Percentiles rank a stretch among this genome's conserved stretches.
These are phyloP conservation scores for Tricholoma hemisulphureum DNA, from an alignment of 768 basidiomycete species.

Conservation along the genomic window DNA sequence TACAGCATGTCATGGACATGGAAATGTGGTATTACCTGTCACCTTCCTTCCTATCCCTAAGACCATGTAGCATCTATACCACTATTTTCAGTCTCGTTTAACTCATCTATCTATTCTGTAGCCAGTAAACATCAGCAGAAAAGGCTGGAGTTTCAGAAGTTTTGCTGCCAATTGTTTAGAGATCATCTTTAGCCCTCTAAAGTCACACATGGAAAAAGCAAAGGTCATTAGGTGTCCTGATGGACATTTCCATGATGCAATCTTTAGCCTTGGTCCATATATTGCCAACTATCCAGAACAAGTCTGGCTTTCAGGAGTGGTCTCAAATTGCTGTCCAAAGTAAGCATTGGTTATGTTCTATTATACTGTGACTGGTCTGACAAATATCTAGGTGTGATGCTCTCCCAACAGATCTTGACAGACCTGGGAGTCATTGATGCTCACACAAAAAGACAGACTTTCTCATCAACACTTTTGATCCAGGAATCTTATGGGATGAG, in stretches of 20 bases:
- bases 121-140: conserved; percentile 13
- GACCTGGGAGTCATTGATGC: too few relatives aligned
- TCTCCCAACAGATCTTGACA: conserved; percentile 16
- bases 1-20: conserved; percentile 25
- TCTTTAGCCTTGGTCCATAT: too few relatives aligned
- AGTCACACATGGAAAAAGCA: conserved; percentile 15
- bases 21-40: conserved; percentile 24
- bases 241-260: conserved; percentile 32
- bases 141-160: neutral
- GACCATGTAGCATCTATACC: conserved; percentile 22
- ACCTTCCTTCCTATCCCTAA: conserved; percentile 37
- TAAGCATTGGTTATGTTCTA: too few relatives aligned
- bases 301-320: too few relatives aligned
- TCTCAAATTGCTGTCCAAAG: too few relatives aligned
- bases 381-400: conserved; percentile 22
- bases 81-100: too few relatives aligned
- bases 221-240: conserved; percentile 30
- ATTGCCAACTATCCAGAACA: too few relatives aligned
- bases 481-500: conserved; percentile 28
- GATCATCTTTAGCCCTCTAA: neutral
- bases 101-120: neutral
- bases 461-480: conserved; percentile 24
- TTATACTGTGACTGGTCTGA: too few relatives aligned
- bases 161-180: conserved; percentile 7
- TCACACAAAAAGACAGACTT: conserved; percentile 23